Base-by-base conservation (phyloP, 2,329 filamentous ascomycete species). In the Pseudogymnoascus sp. region DNA sequence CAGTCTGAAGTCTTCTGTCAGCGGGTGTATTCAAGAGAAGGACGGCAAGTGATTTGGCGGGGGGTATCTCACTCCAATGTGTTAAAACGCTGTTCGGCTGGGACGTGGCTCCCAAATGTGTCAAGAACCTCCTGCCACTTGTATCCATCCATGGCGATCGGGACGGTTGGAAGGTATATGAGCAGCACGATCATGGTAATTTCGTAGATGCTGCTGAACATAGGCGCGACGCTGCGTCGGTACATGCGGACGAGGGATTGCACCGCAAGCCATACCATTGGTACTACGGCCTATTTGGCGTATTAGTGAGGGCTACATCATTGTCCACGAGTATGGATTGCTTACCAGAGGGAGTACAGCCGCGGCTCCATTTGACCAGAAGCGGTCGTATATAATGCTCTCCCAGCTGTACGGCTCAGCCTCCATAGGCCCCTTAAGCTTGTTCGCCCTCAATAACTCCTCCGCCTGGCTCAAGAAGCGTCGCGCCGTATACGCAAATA, bases 171-270 rank as follows among this genome's bases (percentile, higher is more conserved):
- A 6, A 57, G 33, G 50, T 57, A 57, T 57, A 57, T 57, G 28
- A 17, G 28, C n/a, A 57, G 50, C 50, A 57, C 50, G 17, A 57
- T 57, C 50, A 33, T 33, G n/a, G 50, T 57, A n/a, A 57, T 57
- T 57, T 57, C 50, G 50, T 33, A 57, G 28, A 57, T 19, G 50
- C 28, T 57, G 28, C 9, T 57, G 10, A 57, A 2, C 17, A 57
- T 57, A 11, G 50, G 26, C n/a, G 28, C 28, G 17, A 57, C 8
- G 28, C 50, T 57, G 28, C 28, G 50, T 33, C n/a, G 26, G 28
- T n/a, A 13, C 13, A 57, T 17, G 28, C 50, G 50, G 15, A 33
- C 50, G 28, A 33, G n/a, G 11, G 7, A 57, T 57, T 57, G 50
- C 3, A 57, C 11, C 8, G 15, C 28, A 57, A 57, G 50, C 50